Evolutionary conservation across 2,329 filamentous ascomycete species (phyloP).

Genomic region (Colletotrichum caudatum): DNA sequence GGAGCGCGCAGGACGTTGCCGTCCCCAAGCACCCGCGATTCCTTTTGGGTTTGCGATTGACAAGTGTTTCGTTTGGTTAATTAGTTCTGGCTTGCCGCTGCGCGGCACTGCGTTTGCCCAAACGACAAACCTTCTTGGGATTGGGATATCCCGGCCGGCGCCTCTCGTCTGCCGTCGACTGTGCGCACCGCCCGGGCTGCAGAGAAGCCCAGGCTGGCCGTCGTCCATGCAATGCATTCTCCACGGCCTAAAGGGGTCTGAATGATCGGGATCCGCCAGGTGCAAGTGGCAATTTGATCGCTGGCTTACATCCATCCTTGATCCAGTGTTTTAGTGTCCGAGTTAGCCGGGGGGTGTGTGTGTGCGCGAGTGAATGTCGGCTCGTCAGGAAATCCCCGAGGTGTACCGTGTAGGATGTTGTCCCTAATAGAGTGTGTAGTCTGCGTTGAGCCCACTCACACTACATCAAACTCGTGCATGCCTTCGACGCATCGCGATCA

Average conservation of each 20-base stretch:
- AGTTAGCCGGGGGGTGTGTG: slow-evolving; percentile 20
- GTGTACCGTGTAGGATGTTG: slow-evolving; percentile 12
- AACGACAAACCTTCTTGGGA: neutral
- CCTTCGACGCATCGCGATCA: neutral
- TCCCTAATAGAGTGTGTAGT: slow-evolving; percentile 27
- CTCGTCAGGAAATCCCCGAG: neutral
- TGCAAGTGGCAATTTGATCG: slow-evolving; percentile 14
- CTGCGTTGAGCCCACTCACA: slow-evolving; percentile 24
- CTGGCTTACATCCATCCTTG: slow-evolving; percentile 32
- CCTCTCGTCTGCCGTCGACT: slow-evolving; percentile 5
- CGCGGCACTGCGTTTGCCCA: slow-evolving; percentile 13
- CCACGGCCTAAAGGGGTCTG: neutral
- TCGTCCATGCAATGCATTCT: neutral
- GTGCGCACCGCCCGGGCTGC: slow-evolving; percentile 21
- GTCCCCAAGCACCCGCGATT: neutral
- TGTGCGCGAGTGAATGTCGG: slow-evolving; percentile 7
- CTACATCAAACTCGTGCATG: slow-evolving; percentile 14
- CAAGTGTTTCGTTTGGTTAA: slow-evolving; percentile 39
- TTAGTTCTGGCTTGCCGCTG: slow-evolving; percentile 11
- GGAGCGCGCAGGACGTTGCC: neutral
- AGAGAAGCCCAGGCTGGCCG: slow-evolving; percentile 21
- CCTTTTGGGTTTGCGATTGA: slow-evolving; percentile 32
- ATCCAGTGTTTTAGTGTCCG: slow-evolving; percentile 25
- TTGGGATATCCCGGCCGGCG: slow-evolving; percentile 23
- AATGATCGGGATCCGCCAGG: neutral